Percentiles rank a stretch among this genome's conserved stretches.
Conservation (phyloP, 1,139 yeast genomes). For the Nadsonia starkeyi-henricii region DNA sequence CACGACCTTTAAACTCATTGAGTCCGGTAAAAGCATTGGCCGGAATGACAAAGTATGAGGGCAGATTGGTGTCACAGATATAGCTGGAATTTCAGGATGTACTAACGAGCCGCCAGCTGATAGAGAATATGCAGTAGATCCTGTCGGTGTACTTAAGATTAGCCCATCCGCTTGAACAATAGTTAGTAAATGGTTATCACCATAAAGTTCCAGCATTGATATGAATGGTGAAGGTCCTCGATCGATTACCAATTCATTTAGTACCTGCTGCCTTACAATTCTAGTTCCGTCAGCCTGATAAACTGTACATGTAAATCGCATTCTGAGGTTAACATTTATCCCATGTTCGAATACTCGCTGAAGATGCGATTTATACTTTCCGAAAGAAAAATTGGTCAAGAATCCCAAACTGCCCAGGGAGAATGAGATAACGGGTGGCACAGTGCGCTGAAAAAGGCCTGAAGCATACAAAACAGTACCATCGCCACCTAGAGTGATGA, state of each 20-base stretch:
- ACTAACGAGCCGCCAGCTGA: slow-evolving; percentile 87
- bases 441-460: slow-evolving; percentile 45
- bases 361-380: slow-evolving; percentile 43
- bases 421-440: slow-evolving; percentile 75
- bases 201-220: slow-evolving; percentile 68
- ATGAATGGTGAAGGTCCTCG: slow-evolving; percentile 84
- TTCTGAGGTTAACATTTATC: slow-evolving; percentile 62
- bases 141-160: slow-evolving; percentile 82
- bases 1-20: slow-evolving; percentile 65
- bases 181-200: slow-evolving; percentile 66
- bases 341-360: slow-evolving; percentile 48
- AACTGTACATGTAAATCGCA: slow-evolving; percentile 63
- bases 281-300: slow-evolving; percentile 34
- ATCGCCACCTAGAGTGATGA: slow-evolving; percentile 77
- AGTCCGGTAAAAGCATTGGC: slow-evolving; percentile 76
- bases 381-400: slow-evolving; percentile 28
- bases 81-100: slow-evolving; percentile 81
- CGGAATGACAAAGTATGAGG: slow-evolving; percentile 83
- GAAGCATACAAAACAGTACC: slow-evolving; percentile 71
- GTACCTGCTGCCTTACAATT: slow-evolving; percentile 61
- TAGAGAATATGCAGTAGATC: slow-evolving; percentile 80
- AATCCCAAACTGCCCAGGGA: slow-evolving; percentile 78
- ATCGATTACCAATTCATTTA: slow-evolving; percentile 74
- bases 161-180: slow-evolving; percentile 87
- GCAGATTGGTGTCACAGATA: slow-evolving; percentile 81